These are phyloP conservation scores for Dendrobium huoshanense DNA, from an alignment of 106 monocot genomes.

Conservation along the genomic window DNA sequence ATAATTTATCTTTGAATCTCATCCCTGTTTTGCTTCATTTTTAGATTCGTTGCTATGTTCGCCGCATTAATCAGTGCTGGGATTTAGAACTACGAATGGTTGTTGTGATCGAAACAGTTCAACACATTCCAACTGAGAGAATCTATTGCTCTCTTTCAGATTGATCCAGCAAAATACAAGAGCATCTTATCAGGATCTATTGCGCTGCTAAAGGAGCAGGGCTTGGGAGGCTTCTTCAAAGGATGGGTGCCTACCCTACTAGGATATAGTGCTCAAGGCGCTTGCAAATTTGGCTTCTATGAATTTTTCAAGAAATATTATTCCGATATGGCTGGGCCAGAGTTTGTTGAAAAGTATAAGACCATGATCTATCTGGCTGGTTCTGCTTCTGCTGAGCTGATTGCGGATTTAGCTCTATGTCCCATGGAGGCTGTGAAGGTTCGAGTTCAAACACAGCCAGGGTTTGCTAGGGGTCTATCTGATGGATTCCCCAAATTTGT, in stretches of 20 bases:
- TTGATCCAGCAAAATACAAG: constrained; percentile 72
- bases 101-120: not conserved
- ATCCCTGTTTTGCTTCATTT: not conserved
- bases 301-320: constrained; percentile 79
- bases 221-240: constrained; percentile 59
- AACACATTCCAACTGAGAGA: too few species aligned
- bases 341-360: constrained; percentile 45
- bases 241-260: constrained; percentile 72
- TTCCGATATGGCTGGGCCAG: constrained; percentile 52
- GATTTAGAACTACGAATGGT: not conserved
- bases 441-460: constrained; percentile 39
- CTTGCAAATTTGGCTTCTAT: constrained; percentile 71
- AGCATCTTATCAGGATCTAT: constrained; percentile 47
- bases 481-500: constrained; percentile 43
- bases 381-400: constrained; percentile 42
- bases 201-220: constrained; percentile 57
- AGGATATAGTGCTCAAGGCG: constrained; percentile 72
- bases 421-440: constrained; percentile 50
- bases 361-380: constrained; percentile 56
- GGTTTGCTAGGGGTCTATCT: constrained; percentile 37
- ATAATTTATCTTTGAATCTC: not conserved
- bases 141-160: constrained; percentile 23
- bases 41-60: not conserved
- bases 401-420: constrained; percentile 39
- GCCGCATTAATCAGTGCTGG: not conserved